Evolutionary conservation across 2,329 filamentous ascomycete genomes (phyloP).

Genomic region (Botrytis galanthina): DNA sequence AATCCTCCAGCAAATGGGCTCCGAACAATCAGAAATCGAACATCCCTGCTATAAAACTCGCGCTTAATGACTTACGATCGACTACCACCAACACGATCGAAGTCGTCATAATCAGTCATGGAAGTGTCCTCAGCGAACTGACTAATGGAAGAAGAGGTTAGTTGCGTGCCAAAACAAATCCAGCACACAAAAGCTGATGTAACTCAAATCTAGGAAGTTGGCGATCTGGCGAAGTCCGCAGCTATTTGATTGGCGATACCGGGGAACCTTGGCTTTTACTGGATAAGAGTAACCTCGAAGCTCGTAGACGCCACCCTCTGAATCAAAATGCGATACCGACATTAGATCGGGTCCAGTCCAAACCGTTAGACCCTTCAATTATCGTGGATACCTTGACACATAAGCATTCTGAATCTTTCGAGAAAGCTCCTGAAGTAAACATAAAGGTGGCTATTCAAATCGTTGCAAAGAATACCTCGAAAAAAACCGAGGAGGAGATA

Average conservation of each 20-base stretch:
- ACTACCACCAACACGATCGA: not conserved
- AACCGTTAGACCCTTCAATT: not conserved
- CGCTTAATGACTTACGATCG: not conserved
- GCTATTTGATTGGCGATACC: not conserved
- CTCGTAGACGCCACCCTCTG: not conserved
- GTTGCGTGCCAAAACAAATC: not conserved
- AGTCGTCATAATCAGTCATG: conserved; percentile 2
- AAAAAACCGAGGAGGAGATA: not conserved
- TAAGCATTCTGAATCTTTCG: not conserved
- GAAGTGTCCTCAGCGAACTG: not conserved
- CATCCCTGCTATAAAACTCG: not conserved
- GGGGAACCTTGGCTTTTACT: not conserved
- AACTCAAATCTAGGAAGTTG: not conserved
- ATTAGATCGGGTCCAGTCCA: not conserved
- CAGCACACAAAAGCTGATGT: not conserved
- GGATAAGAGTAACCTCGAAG: not conserved
- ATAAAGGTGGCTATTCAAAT: not conserved
- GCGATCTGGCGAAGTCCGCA: not conserved
- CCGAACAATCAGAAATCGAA: not conserved
- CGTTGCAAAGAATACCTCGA: not conserved
- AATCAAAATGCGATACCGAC: not conserved
- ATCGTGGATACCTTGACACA: not conserved
- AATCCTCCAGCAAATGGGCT: not conserved
- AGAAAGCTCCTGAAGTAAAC: not conserved
- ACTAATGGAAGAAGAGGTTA: not conserved